phyloP scores from a whole-genome alignment of 305 asterid genomes.

The Rubia peregrina region DNA sequence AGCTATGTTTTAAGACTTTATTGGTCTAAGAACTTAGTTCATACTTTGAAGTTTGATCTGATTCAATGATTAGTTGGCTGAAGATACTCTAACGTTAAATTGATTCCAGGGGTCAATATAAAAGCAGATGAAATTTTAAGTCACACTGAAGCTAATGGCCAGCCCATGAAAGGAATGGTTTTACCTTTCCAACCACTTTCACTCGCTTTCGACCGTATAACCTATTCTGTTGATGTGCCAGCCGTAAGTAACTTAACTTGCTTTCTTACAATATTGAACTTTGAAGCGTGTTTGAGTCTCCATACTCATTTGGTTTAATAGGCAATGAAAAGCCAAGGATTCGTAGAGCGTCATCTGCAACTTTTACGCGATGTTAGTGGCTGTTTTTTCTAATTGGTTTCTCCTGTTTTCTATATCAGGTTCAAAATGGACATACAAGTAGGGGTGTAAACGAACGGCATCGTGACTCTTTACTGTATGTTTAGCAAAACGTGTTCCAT shows the following conservation, averaged over 20 bases:
- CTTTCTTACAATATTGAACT: not conserved
- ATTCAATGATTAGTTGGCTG: not conserved
- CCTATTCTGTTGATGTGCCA: slow-evolving; percentile 91
- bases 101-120: slow-evolving; percentile 13
- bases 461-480: too few species aligned
- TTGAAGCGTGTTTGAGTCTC: not conserved
- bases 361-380: too few species aligned
- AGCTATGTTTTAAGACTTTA: not conserved
- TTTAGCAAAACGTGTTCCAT: too few species aligned
- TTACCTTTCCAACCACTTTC: slow-evolving; percentile 84
- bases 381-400: too few species aligned
- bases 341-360: too few species aligned
- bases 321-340: slow-evolving; percentile 51
- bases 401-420: too few species aligned
- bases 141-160: not conserved
- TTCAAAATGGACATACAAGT: too few species aligned
- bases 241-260: slow-evolving; percentile 33
- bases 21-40: not conserved
- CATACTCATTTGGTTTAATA: slow-evolving; percentile 17
- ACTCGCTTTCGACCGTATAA: slow-evolving; percentile 64
- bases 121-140: not conserved
- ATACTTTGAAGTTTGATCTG: not conserved
- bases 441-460: too few species aligned
- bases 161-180: slow-evolving; percentile 64
- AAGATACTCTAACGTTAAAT: not conserved